These are phyloP conservation scores for Thermoascus crustaceus DNA, from an alignment of 2,329 filamentous ascomycete genomes.

Conservation along the genomic window DNA sequence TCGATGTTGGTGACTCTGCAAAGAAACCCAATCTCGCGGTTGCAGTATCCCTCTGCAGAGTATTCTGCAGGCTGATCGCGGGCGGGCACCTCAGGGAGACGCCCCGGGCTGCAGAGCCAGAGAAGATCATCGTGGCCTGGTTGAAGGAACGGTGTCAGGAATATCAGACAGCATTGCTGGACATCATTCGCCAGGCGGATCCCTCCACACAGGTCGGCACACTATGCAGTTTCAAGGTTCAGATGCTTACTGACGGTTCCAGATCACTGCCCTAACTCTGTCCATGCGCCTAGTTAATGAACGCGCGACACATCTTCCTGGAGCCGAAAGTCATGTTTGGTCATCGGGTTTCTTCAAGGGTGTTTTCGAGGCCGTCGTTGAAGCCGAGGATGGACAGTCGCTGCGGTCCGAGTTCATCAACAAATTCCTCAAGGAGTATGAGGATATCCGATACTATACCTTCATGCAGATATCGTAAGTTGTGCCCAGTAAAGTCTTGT, in stretches of 20 bases:
- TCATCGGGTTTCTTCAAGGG: conserved; percentile 58
- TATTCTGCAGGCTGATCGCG: conserved; percentile 74
- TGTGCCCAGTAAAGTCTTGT: conserved; percentile 8
- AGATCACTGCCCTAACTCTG: conserved; percentile 65
- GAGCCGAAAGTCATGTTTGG: conserved; percentile 60
- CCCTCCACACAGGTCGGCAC: conserved; percentile 43
- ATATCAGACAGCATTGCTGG: conserved; percentile 57
- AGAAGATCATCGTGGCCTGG: conserved; percentile 68
- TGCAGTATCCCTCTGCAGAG: conserved; percentile 72
- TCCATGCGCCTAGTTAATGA: conserved; percentile 79
- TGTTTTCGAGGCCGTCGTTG: conserved; percentile 56
- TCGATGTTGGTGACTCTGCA: conserved; percentile 43
- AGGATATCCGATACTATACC: conserved; percentile 78
- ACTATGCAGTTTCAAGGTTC: neutral
- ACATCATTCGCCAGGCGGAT: conserved; percentile 53
- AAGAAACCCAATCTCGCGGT: conserved; percentile 57
- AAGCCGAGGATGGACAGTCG: conserved; percentile 48
- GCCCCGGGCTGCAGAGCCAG: conserved; percentile 61
- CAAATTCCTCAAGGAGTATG: conserved; percentile 69
- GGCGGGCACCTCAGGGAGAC: conserved; percentile 61
- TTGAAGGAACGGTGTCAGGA: conserved; percentile 65
- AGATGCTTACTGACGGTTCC: conserved; percentile 13
- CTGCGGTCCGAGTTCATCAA: conserved; percentile 65
- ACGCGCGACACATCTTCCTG: conserved; percentile 57
- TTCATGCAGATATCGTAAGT: conserved; percentile 65